Base-by-base conservation (phyloP, 768 basidiomycete species). In the Trametes coccinea region DNA sequence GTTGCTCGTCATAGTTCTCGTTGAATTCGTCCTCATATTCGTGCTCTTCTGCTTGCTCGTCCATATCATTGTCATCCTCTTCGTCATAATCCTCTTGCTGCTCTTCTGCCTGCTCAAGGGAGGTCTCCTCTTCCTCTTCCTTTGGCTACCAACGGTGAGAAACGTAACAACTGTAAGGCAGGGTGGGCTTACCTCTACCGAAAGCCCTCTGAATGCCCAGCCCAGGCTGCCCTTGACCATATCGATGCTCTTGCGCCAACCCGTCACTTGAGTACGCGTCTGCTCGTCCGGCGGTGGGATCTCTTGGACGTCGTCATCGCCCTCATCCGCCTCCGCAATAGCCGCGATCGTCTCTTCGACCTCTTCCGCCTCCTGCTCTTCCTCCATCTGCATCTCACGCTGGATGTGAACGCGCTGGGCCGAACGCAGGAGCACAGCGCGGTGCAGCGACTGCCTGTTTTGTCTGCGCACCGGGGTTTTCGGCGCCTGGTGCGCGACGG, bases 391-490 rank as follows among this genome's bases (percentile, higher is more conserved):
- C 56, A 75, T 77, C 66, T 84, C 86, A 4, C 79, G 77, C 41
- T 77, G 76, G 66, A 83, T 57, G 0, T 83, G 80, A 0, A 83
- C 83, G 13, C 87, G 78, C 67, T 90, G 88, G 0, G 87, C 87
- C 41, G 85, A 87, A 9, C 87, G 80, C 11, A 91, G 83, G 9
- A 91, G 76, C 2, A 91, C 89, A 0, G 86, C 85, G 11, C 84
- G 83, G 66, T 91, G 88, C 1, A 91, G 73, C 2, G 84, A 85
- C 14, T 77, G 77, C 0, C 82, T 75, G 4, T 71, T 67, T 10
- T 59, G 60, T 10, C 67, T 67, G 5, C 50, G 74, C 48, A 58
- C 74, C 50, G 71, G 71, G 5, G 71, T 69, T 17, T 62, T 67
- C 4, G 62, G 62, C 5, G 46, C 43, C 8, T 65, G 65, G 2